Evolutionary conservation across 2,329 filamentous ascomycete species (phyloP).

Genomic region (Sporothrix schenckii): DNA sequence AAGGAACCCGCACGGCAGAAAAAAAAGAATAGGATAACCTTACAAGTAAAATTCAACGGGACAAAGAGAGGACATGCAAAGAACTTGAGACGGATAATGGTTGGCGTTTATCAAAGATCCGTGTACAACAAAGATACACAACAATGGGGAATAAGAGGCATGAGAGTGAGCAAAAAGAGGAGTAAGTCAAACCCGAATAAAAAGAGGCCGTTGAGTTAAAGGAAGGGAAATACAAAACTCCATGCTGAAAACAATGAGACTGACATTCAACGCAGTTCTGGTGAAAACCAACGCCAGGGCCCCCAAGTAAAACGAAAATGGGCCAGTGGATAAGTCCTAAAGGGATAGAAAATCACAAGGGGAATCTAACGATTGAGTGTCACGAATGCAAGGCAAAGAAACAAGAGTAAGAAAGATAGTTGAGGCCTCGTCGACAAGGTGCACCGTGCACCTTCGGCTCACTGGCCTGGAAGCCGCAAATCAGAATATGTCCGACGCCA

Average conservation of each 20-base stretch:
- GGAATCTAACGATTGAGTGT: too few relatives aligned
- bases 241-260: background rate
- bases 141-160: slow-evolving; percentile 10
- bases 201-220: background rate
- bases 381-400: background rate
- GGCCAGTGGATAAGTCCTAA: background rate
- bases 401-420: background rate
- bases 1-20: background rate
- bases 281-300: slow-evolving; percentile 5
- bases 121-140: background rate
- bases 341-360: background rate
- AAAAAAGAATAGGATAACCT: background rate
- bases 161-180: background rate
- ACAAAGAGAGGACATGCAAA: background rate
- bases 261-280: slow-evolving; percentile 5
- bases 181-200: background rate
- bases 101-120: too few relatives aligned
- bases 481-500: slow-evolving; percentile 7
- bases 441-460: background rate
- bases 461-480: slow-evolving; percentile 17
- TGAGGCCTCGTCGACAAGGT: background rate
- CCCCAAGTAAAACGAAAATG: background rate
- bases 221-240: background rate
- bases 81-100: background rate
- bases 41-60: background rate